Conservation (phyloP, 306 rosid genomes). For the Lathyrus tuberosus region DNA sequence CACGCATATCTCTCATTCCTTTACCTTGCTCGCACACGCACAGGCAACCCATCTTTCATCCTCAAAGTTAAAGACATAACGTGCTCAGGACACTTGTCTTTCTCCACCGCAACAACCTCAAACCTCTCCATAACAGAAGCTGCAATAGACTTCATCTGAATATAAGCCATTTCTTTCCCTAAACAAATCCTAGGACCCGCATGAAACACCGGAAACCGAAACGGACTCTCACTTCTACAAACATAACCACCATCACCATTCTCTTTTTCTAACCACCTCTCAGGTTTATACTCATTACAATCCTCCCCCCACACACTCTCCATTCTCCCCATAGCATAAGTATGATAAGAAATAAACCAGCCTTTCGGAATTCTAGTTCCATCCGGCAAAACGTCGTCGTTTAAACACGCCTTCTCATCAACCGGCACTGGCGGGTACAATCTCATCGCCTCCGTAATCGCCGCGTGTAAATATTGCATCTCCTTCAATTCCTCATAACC, state of each 20-base stretch:
- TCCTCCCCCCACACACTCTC: constrained; percentile 13
- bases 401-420: neutral
- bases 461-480: neutral
- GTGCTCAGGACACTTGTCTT: neutral
- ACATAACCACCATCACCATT: neutral
- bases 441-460: neutral
- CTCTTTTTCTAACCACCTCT: neutral
- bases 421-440: neutral
- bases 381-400: neutral
- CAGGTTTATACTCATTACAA: neutral
- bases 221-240: constrained; percentile 15
- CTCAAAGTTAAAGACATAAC: constrained; percentile 1
- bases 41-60: constrained; percentile 15
- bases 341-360: constrained; percentile 9
- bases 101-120: constrained; percentile 5
- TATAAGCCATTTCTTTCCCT: constrained; percentile 9
- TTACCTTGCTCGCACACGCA: neutral
- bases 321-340: constrained; percentile 12
- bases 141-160: constrained; percentile 9
- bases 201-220: constrained; percentile 11
- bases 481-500: constrained; percentile 3
- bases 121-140: constrained; percentile 8
- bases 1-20: too few species aligned
- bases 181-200: constrained; percentile 21
- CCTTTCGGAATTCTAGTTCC: neutral